Conservation (phyloP, 352 stramenopile genomes). For the Phytophthora fragariaefolia region DNA sequence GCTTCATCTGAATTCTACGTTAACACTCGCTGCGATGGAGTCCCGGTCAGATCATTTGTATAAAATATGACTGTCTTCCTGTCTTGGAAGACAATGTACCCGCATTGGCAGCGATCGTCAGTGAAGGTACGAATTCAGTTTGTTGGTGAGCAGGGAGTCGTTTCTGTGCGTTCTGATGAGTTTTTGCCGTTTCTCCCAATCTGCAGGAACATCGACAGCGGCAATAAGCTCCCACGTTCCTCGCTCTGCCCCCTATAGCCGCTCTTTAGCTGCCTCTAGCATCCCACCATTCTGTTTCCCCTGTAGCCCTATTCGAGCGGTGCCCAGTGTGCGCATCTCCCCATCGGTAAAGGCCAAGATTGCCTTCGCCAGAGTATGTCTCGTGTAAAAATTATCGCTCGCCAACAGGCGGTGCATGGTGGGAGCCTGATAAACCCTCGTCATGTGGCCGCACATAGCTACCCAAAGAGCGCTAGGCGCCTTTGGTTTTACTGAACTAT, state of each 20-base stretch:
- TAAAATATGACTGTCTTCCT: background rate
- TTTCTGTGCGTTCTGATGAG: background rate
- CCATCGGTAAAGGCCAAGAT: background rate
- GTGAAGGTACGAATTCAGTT: background rate
- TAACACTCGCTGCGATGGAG: background rate
- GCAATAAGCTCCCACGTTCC: background rate
- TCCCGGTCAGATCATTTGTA: background rate
- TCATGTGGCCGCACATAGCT: conserved; percentile 10
- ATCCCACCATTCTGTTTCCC: background rate
- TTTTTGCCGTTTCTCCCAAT: background rate
- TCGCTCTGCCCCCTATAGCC: background rate
- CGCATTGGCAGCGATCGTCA: background rate
- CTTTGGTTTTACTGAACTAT: background rate
- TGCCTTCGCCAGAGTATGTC: background rate
- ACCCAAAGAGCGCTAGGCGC: conserved; percentile 1
- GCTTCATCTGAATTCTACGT: background rate
- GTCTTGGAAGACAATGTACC: background rate
- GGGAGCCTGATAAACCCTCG: background rate
- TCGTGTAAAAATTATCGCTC: conserved; percentile 1
- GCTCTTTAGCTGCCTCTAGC: background rate
- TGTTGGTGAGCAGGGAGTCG: background rate
- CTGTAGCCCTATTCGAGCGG: background rate
- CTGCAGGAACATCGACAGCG: background rate
- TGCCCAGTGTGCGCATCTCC: background rate
- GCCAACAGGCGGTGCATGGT: background rate